Base-by-base conservation (phyloP, 306 rosid species). In the Prunus mume region DNA sequence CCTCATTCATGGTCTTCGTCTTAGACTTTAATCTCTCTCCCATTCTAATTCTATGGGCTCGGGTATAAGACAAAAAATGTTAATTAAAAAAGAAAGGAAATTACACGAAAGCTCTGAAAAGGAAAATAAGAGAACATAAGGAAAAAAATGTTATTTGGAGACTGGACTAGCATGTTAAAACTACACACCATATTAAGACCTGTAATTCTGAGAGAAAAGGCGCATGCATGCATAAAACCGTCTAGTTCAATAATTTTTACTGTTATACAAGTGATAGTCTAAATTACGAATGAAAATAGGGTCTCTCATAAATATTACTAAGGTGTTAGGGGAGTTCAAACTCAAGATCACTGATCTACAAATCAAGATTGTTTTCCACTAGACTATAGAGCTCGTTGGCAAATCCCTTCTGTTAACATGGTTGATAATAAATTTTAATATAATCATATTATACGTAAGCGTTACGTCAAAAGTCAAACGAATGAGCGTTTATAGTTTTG, bases 1-100 rank as follows among this genome's bases (percentile, higher is more conserved):
- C 56, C 71, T 65, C 63, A 30, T 76, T 5, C 60, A 46, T 27
- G 57, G 34, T 38, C 28, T 51, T 58, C 41, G 41, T 34, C 15
- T 67, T 76, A 55, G 76, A 78, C 71, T 69, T 61, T 68, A 68
- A 74, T 75, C 72, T 69, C 57, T 6, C 68, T 70, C 63, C 69
- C 74, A 34, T 62, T 74, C 65, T 45, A 38, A 38, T 7, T 38
- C 43, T 38, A 38, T 38, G 25, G 74, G 46, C 74, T 75, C 28
- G 15, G 27, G 27, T 51, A 24, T 24, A 47, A 18, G 22, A 52
- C 7, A 52, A 6, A 15, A 52, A 18, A 52, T 52, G 20, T 52
- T 52, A 52, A n/a, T 52, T 52, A 52, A 6, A n/a, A 52, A 52
- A 18, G 9, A 15, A 6, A 17, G 1, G 2, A 1, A 51, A 18